A percentile compares a stretch with the other conserved stretches of the same genome.
Evolutionary conservation across 345 rosid genomes (phyloP).

Genomic region (Odontarrhena argentea): DNA sequence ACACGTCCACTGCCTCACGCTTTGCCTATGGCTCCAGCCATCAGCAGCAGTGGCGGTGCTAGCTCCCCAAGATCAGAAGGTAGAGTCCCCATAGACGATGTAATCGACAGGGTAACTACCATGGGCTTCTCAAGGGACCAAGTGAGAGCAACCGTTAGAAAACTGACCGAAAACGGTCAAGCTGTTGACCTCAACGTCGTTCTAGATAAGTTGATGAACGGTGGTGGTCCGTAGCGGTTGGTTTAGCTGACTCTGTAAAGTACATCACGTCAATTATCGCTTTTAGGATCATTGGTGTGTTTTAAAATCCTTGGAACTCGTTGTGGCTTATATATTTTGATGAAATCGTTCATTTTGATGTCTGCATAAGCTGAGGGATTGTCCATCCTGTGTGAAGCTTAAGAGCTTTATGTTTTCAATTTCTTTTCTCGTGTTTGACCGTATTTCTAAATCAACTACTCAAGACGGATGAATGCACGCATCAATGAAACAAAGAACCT

Average conservation of each 20-base stretch:
- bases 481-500: background rate
- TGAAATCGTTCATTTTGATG: background rate
- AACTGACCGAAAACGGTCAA: conserved; percentile 79
- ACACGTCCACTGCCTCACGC: conserved; percentile 69
- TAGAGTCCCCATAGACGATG: conserved; percentile 81
- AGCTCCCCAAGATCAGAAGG: conserved; percentile 63
- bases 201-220: conserved; percentile 86
- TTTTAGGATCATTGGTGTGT: conserved; percentile 2
- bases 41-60: conserved; percentile 44
- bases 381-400: background rate
- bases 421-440: background rate
- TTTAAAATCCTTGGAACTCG: background rate
- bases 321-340: background rate
- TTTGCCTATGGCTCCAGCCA: conserved; percentile 60
- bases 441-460: background rate
- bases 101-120: conserved; percentile 66
- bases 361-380: background rate
- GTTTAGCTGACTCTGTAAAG: background rate
- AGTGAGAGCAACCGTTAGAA: conserved; percentile 69
- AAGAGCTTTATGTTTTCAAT: background rate
- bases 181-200: conserved; percentile 79
- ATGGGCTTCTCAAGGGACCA: conserved; percentile 91
- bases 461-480: background rate
- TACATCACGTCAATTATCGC: background rate
- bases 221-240: conserved; percentile 48